A percentile compares a stretch with the other conserved stretches of the same genome.
These are phyloP conservation scores for Dactylis glomerata DNA, from an alignment of 176 grass and related monocot species.

Conservation along the genomic window DNA sequence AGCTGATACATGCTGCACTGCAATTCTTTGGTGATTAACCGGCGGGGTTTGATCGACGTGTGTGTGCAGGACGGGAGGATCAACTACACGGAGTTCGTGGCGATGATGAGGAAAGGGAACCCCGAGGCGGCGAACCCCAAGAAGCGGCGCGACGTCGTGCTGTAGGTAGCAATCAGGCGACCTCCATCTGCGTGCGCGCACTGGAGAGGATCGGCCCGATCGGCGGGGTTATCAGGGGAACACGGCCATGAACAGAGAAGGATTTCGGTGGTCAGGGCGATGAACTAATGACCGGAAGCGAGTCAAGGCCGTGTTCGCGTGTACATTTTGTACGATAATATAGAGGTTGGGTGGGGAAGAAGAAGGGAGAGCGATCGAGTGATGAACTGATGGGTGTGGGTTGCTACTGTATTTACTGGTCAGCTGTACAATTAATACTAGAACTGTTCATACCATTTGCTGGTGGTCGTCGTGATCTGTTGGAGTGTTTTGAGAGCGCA, in stretches of 20 bases:
- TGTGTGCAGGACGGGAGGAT: slow-evolving; percentile 74
- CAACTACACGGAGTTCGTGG: slow-evolving; percentile 72
- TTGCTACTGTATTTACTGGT: neutral
- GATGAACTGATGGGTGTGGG: neutral
- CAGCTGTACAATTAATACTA: neutral
- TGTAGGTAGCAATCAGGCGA: slow-evolving; percentile 30
- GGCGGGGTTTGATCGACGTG: neutral
- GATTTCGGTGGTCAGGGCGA: neutral
- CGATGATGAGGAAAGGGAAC: slow-evolving; percentile 83
- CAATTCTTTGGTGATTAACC: too few species aligned
- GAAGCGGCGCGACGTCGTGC: slow-evolving; percentile 70
- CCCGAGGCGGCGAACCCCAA: slow-evolving; percentile 65
- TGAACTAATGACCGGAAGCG: neutral
- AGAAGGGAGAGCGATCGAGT: neutral
- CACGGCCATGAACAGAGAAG: neutral
- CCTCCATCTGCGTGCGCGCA: neutral
- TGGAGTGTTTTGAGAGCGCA: neutral
- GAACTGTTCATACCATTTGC: neutral
- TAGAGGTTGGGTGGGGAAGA: neutral
- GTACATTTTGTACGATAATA: neutral
- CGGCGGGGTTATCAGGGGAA: neutral
- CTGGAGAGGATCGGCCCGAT: neutral
- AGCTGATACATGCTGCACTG: too few species aligned
- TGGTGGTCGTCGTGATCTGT: neutral
- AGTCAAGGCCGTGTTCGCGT: neutral